Percentiles rank a stretch among this genome's conserved stretches.
phyloP scores from a whole-genome alignment of 2,329 filamentous ascomycete species.

The Penicillium palitans region DNA sequence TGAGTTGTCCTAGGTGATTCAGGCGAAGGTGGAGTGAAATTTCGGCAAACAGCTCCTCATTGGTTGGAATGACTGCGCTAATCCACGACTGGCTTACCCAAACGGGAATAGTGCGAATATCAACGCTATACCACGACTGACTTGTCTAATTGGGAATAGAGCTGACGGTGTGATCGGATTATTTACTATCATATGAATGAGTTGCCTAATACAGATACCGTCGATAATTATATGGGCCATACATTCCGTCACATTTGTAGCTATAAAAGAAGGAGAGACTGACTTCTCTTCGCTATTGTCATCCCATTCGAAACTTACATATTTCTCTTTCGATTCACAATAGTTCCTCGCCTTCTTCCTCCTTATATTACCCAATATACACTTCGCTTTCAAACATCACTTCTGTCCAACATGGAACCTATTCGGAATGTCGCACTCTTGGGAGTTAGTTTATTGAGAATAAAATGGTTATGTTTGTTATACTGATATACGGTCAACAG shows the following conservation, averaged over 20 bases:
- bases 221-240: no score
- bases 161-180: no score
- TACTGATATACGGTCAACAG: neutral
- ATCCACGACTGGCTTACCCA: neutral
- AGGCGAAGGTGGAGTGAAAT: neutral
- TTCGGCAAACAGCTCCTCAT: neutral
- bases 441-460: neutral
- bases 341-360: no score
- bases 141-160: neutral
- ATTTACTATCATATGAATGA: neutral
- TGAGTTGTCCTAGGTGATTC: neutral
- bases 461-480: neutral
- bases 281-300: neutral
- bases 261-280: neutral
- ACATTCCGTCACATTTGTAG: neutral
- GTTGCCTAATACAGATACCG: neutral
- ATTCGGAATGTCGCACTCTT: constrained; percentile 3
- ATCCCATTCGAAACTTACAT: neutral
- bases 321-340: neutral
- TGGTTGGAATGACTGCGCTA: neutral
- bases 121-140: neutral
- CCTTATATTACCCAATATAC: neutral
- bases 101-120: neutral
- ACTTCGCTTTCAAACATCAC: neutral
- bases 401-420: neutral